These are phyloP conservation scores for Leccinum uliginosum DNA, from an alignment of 768 basidiomycete genomes.

Conservation along the genomic window DNA sequence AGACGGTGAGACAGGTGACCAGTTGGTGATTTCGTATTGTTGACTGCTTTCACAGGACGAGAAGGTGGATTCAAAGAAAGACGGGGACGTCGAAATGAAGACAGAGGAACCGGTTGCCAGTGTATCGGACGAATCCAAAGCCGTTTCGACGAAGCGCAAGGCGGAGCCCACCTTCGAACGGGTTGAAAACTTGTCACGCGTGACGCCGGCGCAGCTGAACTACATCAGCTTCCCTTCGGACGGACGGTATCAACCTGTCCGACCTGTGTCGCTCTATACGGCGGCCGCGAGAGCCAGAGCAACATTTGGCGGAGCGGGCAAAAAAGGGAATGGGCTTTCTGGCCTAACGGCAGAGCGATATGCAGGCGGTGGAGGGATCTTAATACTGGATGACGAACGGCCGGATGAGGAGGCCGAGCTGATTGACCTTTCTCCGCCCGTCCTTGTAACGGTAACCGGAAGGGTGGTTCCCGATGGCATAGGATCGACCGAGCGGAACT, in stretches of 20 bases:
- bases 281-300: conserved; percentile 34
- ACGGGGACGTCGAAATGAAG: conserved; percentile 78
- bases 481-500: conserved; percentile 24
- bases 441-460: conserved; percentile 21
- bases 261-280: conserved; percentile 58
- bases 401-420: conserved; percentile 72
- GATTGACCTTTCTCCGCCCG: conserved; percentile 55
- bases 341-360: conserved; percentile 52
- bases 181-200: conserved; percentile 85
- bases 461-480: conserved; percentile 29
- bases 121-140: conserved; percentile 52
- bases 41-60: conserved; percentile 44
- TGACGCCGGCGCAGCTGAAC: conserved; percentile 84
- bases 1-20: conserved; percentile 51
- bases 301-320: conserved; percentile 18
- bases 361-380: conserved; percentile 81
- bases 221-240: conserved; percentile 78
- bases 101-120: conserved; percentile 55
- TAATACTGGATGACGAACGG: conserved; percentile 73
- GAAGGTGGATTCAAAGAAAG: conserved; percentile 49
- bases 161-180: conserved; percentile 72
- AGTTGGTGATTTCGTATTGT: background rate
- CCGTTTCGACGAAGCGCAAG: conserved; percentile 53
- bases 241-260: conserved; percentile 84
- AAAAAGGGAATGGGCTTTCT: conserved; percentile 28